Evolutionary conservation across 2,329 filamentous ascomycete species (phyloP), one percentile per base, ranked within the genome.

Genomic region (Metarhizium rileyi): DNA sequence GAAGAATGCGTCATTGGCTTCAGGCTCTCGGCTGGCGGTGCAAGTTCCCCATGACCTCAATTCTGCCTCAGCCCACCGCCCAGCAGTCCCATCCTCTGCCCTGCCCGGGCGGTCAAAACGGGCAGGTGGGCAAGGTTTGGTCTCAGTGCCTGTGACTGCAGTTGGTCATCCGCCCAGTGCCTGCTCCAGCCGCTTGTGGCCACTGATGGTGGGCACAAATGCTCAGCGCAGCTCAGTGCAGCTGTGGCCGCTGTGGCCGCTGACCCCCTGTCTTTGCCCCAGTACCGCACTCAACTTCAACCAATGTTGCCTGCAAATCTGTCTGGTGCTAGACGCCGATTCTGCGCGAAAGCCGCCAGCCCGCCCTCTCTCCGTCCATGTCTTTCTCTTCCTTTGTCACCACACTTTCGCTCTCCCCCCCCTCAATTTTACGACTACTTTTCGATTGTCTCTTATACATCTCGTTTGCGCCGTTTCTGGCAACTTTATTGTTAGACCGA

Each of bases 41-140:
- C 46, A 52, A 50, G 40, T 50, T 47, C 44, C 55, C 57, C 57
- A 53, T 55, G 52, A 53, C 51, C 51, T 43, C 46, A 35, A 53
- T 65, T 64, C 59, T 67, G 64, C 65, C 65, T 33, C 9, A 1
- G 1, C 30, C 36, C 49, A 64, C 65, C 64, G 64, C 62, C 52
- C 50, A 51, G 2, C 8, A n/a, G 33, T 16, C n/a, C 35, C 55
- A 55, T 59, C 59, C 57, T 63, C 59, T 63, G 60, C 56, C n/a
- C 56, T 58, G 55, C 60, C 63, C 61, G 61, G n/a, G n/a, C n/a
- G n/a, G n/a, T n/a, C n/a, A n/a, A n/a, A n/a, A n/a, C n/a, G n/a
- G n/a, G 28, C 35, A 38, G 16, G 16, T 38, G 35, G 35, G 35
- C 35, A 38, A 16, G 35, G n/a, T n/a, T n/a, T n/a, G n/a, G n/a